Evolutionary conservation across 495 filamentous ascomycete genomes (phyloP).

Genomic region (Chlorociboria aeruginascens): DNA sequence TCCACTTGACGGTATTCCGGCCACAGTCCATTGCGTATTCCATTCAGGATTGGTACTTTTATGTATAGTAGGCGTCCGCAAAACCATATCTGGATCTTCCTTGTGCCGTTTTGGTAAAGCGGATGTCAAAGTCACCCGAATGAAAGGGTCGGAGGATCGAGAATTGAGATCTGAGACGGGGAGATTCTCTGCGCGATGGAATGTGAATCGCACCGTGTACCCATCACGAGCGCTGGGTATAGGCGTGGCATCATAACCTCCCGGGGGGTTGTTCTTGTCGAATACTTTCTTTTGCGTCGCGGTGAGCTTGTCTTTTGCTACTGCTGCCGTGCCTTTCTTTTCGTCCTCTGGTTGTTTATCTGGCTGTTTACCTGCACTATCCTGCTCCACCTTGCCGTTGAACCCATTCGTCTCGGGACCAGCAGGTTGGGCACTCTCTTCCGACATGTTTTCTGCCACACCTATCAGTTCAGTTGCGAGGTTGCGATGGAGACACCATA

Average conservation of each 20-base stretch:
- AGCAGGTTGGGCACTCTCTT: too few relatives aligned
- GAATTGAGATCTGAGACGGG: constrained; percentile 69
- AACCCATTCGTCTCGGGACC: too few relatives aligned
- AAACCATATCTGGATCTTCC: constrained; percentile 58
- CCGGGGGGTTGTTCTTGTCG: constrained; percentile 51
- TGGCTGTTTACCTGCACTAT: neutral
- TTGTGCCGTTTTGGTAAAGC: constrained; percentile 61
- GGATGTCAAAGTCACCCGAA: constrained; percentile 53
- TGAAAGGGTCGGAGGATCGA: constrained; percentile 74
- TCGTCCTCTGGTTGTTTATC: constrained; percentile 1
- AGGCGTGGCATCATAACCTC: constrained; percentile 70
- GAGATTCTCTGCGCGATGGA: constrained; percentile 68
- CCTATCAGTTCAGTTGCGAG: too few relatives aligned
- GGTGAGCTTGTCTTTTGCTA: constrained; percentile 36
- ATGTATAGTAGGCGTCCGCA: constrained; percentile 65
- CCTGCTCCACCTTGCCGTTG: too few relatives aligned
- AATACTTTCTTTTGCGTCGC: constrained; percentile 47
- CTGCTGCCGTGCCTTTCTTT: constrained; percentile 2
- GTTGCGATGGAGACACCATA: too few relatives aligned
- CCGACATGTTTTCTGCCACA: too few relatives aligned
- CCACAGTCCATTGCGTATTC: constrained; percentile 79
- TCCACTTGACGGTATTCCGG: constrained; percentile 67
- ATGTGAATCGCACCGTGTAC: constrained; percentile 75
- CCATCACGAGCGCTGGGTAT: constrained; percentile 60
- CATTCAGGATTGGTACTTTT: constrained; percentile 61